Percentiles rank a stretch among this genome's conserved stretches.
These are phyloP conservation scores for Phytopythium delawarense DNA, from an alignment of 352 stramenopile species.

Conservation along the genomic window DNA sequence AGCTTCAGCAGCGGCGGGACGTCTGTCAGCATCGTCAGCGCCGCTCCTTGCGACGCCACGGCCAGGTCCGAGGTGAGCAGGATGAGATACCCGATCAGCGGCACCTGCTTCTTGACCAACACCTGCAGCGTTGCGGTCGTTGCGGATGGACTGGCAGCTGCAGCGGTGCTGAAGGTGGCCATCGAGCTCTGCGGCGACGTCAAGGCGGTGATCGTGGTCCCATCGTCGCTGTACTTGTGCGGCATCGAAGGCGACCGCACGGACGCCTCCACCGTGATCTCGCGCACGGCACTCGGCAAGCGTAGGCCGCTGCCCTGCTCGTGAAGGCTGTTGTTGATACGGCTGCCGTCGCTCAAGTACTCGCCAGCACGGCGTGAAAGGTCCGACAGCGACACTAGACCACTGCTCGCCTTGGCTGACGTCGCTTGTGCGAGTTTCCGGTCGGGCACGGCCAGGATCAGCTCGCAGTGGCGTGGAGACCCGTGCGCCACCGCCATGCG, in stretches of 20 bases:
- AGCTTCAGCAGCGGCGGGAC: constrained; percentile 47
- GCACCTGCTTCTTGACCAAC: constrained; percentile 45
- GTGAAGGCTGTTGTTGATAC: background rate
- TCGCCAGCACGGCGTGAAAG: background rate
- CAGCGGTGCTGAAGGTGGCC: background rate
- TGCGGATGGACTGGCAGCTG: background rate
- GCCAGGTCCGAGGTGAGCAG: constrained; percentile 30
- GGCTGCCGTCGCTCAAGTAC: background rate
- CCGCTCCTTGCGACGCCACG: constrained; percentile 47
- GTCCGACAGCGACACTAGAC: background rate
- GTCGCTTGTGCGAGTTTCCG: constrained; percentile 8
- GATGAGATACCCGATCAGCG: constrained; percentile 37
- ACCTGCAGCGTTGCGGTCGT: constrained; percentile 10
- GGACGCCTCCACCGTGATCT: constrained; percentile 35
- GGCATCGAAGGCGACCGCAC: constrained; percentile 6
- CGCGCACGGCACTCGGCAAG: constrained; percentile 30
- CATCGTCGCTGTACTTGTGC: background rate
- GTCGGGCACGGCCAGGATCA: constrained; percentile 36
- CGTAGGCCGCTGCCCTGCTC: background rate
- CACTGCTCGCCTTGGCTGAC: constrained; percentile 13
- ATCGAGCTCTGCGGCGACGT: background rate
- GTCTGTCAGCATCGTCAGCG: constrained; percentile 31
- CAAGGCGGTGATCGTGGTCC: background rate
- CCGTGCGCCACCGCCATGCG: background rate
- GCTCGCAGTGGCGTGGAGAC: constrained; percentile 10